Evolutionary conservation across 345 rosid genomes (phyloP).

Genomic region (Citrus reticulata): DNA sequence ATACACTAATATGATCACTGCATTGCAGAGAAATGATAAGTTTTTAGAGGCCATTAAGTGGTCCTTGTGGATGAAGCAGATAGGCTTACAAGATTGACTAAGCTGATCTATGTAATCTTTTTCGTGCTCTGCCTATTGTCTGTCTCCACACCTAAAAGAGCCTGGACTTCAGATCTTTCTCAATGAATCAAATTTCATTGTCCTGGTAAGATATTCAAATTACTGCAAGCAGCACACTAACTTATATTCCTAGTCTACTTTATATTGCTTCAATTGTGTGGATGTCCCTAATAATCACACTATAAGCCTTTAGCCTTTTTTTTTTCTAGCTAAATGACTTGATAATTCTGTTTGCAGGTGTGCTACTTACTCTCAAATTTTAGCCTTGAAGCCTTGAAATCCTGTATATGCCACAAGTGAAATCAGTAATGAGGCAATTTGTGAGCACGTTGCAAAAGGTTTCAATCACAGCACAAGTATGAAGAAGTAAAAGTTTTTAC

Average conservation of each 20-base stretch:
- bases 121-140: neutral
- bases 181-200: neutral
- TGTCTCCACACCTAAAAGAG: neutral
- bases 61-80: conserved; percentile 98
- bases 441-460: too few relatives aligned
- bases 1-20: conserved; percentile 63
- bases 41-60: conserved; percentile 87
- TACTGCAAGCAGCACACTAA: neutral
- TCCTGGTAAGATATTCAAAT: neutral
- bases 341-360: neutral
- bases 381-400: neutral
- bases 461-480: too few relatives aligned
- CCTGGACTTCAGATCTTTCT: neutral
- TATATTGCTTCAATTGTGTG: neutral
- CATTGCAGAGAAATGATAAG: conserved; percentile 68
- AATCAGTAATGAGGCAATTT: neutral
- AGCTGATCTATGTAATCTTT: neutral
- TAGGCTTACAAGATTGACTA: conserved; percentile 40
- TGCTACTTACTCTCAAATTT: neutral
- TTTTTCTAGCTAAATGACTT: neutral
- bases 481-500: neutral
- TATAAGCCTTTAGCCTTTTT: neutral
- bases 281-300: neutral
- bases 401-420: neutral
- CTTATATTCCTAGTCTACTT: neutral